Percentiles rank a stretch among this genome's conserved stretches.
phyloP scores from a whole-genome alignment of 345 rosid genomes.

The Citrus medica region DNA sequence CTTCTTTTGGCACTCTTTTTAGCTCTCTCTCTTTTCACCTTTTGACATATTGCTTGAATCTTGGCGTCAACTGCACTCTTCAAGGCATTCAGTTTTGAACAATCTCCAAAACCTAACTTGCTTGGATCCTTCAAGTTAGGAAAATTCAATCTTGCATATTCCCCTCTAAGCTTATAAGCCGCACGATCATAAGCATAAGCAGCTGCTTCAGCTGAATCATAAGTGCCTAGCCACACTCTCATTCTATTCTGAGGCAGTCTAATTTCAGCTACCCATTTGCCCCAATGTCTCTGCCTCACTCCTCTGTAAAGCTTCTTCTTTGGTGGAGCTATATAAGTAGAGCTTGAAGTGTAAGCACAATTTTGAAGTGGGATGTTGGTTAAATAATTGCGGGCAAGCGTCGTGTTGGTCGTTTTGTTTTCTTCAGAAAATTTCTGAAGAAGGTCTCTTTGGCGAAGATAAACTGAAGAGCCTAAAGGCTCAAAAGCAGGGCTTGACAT shows the following conservation, averaged over 20 bases:
- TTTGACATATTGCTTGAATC: slow-evolving; percentile 87
- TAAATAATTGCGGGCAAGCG: background rate
- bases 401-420: slow-evolving; percentile 28
- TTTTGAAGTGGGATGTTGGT: slow-evolving; percentile 26
- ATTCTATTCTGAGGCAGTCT: slow-evolving; percentile 93
- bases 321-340: slow-evolving; percentile 23
- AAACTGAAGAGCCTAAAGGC: slow-evolving; percentile 78
- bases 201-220: slow-evolving; percentile 86
- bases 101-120: slow-evolving; percentile 59
- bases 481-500: slow-evolving; percentile 19
- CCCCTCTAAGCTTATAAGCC: slow-evolving; percentile 94
- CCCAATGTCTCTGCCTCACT: slow-evolving; percentile 99
- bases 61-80: slow-evolving; percentile 75
- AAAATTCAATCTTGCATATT: slow-evolving; percentile 86
- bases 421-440: slow-evolving; percentile 57
- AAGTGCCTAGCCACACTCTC: slow-evolving; percentile 96
- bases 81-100: slow-evolving; percentile 50
- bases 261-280: slow-evolving; percentile 99
- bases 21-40: slow-evolving; percentile 57
- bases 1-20: slow-evolving; percentile 46
- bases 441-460: slow-evolving; percentile 81
- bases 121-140: slow-evolving; percentile 69
- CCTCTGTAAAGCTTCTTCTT: slow-evolving; percentile 93
- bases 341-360: slow-evolving; percentile 11
- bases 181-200: slow-evolving; percentile 98